Evolutionary conservation across 1,284 basidiomycete species (phyloP), one percentile per base, ranked within the genome.

Genomic region (Cryptococcus sp.): DNA sequence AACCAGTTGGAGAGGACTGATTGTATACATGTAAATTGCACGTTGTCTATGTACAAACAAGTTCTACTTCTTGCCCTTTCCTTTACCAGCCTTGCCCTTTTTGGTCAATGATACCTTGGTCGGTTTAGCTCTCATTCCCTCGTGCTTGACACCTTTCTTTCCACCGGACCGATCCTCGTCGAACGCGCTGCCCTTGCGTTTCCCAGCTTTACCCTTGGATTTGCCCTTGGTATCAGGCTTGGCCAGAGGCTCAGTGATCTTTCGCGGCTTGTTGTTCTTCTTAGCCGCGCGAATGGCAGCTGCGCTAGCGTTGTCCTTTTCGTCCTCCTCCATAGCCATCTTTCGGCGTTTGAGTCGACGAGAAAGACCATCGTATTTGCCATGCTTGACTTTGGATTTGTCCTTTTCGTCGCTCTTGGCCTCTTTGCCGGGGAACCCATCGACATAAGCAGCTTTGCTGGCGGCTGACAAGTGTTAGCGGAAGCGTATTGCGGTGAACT

Each of bases 251-350:
- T 73, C 72, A 20, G 72, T 66, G 68, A 85, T 85, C 74, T 84
- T 85, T 39, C 71, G 77, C 1, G 87, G 87, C 65, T 84, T 84
- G 25, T 81, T 77, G 10, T 86, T 82, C 78, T 88, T 93, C 79
- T 97, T 96, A 10, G 90, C 91, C 13, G 85, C 85, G 52, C 93
- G 88, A 63, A 95, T 89, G 1, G 91, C 86, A 39, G 89, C 87
- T 46, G 84, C 82, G 49, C 88, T 80, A 6, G 82, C 81, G n/a
- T 51, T 58, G 57, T 71, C 68, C 61, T 86, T 85, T 51, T 85
- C 85, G 66, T 93, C 91, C 66, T 88, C 86, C 71, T 93, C 89
- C 74, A 85, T 82, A 8, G 89, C 88, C 80, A 93, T 82, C 80
- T 93, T 94, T 69, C 91, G 83, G 60, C 93, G 83, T 76, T 94